Conservation (phyloP, 305 asterid genomes). For the Withania somnifera region DNA sequence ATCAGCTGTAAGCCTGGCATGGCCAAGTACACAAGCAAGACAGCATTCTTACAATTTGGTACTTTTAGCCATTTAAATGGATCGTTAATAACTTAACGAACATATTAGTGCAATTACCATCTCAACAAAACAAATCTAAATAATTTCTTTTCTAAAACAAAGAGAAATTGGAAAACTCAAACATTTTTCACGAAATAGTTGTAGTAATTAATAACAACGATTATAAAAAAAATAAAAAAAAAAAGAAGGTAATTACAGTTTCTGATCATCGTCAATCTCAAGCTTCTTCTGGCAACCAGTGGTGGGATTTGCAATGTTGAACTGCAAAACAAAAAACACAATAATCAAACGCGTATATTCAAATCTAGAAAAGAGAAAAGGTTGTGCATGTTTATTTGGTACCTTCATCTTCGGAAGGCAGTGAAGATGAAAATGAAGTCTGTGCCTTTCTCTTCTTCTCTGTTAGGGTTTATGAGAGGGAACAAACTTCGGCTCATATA, state of each 20-base stretch:
- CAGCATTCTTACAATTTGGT: background rate
- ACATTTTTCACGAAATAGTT: background rate
- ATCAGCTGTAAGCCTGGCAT: too few species aligned
- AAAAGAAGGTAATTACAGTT: background rate
- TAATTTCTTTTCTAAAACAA: background rate
- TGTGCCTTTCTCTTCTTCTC: background rate
- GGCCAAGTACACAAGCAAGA: background rate
- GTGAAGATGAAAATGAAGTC: background rate
- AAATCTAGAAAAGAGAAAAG: background rate
- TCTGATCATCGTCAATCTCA: slow-evolving; percentile 15
- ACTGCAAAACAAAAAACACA: background rate
- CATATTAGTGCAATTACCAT: background rate
- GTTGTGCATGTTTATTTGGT: background rate
- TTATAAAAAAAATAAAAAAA: background rate
- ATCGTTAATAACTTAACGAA: background rate
- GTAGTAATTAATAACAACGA: background rate
- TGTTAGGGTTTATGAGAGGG: background rate
- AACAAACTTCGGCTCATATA: background rate
- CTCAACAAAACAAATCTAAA: background rate
- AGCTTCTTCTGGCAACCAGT: slow-evolving; percentile 18
- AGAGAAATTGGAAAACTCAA: background rate
- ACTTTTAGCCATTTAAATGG: background rate
- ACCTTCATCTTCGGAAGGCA: slow-evolving; percentile 5
- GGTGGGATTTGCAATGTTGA: slow-evolving; percentile 16
- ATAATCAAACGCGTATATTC: background rate